A percentile compares a stretch with the other conserved stretches of the same genome.
Conservation (phyloP, 495 filamentous ascomycete genomes). For the Articulospora tetracladia region DNA sequence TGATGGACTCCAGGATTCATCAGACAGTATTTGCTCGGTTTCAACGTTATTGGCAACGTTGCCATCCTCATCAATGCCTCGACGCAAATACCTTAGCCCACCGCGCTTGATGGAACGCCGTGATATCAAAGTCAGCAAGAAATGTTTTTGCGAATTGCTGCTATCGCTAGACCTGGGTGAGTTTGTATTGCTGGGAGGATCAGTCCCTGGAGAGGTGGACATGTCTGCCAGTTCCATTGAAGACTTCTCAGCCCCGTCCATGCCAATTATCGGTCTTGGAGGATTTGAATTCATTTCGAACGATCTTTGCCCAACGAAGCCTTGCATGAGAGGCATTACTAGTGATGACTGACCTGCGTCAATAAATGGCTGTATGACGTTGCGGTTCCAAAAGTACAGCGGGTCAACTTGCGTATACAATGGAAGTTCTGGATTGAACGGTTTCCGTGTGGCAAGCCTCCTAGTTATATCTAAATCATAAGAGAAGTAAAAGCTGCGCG, state of each 20-base stretch:
- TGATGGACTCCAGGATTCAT: constrained; percentile 53
- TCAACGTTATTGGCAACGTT: constrained; percentile 89
- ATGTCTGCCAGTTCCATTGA: constrained; percentile 27
- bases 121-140: constrained; percentile 82
- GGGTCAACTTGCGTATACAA: constrained; percentile 72
- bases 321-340: constrained; percentile 84
- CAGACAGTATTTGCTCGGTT: constrained; percentile 86
- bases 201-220: constrained; percentile 6
- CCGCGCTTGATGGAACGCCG: constrained; percentile 78
- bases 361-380: constrained; percentile 72
- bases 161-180: background rate
- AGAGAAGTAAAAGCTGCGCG: constrained; percentile 83
- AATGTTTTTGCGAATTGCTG: constrained; percentile 29
- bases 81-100: constrained; percentile 85
- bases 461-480: constrained; percentile 79
- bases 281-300: constrained; percentile 49
- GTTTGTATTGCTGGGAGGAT: background rate
- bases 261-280: constrained; percentile 9
- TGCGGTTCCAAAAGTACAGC: constrained; percentile 85
- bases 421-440: constrained; percentile 38
- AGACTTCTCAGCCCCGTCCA: constrained; percentile 19
- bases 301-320: constrained; percentile 84
- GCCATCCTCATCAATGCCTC: constrained; percentile 84
- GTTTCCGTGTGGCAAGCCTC: constrained; percentile 39
- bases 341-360: constrained; percentile 60